Conservation (phyloP, 768 basidiomycete genomes). For the Butyriboletus loyo region DNA sequence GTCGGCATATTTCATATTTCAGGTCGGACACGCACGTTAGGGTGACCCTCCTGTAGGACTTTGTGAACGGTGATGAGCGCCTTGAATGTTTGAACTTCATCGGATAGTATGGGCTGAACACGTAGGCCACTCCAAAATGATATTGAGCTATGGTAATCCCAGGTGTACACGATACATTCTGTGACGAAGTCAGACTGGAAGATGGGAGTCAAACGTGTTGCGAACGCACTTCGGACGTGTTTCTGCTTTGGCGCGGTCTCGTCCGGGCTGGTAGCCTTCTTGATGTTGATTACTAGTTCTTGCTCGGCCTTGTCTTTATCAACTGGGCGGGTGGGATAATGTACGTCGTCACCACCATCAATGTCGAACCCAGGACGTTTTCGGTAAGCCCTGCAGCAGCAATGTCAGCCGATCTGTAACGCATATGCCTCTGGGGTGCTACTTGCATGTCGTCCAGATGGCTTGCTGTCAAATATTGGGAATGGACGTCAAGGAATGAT, state of each 20-base stretch:
- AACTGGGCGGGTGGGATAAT: slow-evolving; percentile 95
- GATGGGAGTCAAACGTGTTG: slow-evolving; percentile 8
- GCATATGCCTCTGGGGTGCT: background rate
- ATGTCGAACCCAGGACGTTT: slow-evolving; percentile 54
- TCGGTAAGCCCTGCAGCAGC: slow-evolving; percentile 30
- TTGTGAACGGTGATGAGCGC: slow-evolving; percentile 97
- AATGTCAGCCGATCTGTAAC: slow-evolving; percentile 8
- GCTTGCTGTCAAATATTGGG: slow-evolving; percentile 1
- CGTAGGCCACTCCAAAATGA: slow-evolving; percentile 98
- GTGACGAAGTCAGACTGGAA: slow-evolving; percentile 15
- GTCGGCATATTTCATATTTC: background rate
- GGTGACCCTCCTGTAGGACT: slow-evolving; percentile 96
- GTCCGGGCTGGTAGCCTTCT: slow-evolving; percentile 95
- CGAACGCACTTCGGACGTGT: slow-evolving; percentile 88
- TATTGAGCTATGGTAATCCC: slow-evolving; percentile 97
- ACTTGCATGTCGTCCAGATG: slow-evolving; percentile 26
- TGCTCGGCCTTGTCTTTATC: slow-evolving; percentile 98
- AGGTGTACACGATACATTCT: slow-evolving; percentile 99
- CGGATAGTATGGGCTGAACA: slow-evolving; percentile 94
- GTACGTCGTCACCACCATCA: slow-evolving; percentile 71
- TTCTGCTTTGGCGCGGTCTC: slow-evolving; percentile 99
- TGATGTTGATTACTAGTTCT: slow-evolving; percentile 92
- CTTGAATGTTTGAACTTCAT: slow-evolving; percentile 99
- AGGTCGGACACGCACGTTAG: slow-evolving; percentile 53
- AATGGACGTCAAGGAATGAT: slow-evolving; percentile 1